A percentile compares a stretch with the other conserved stretches of the same genome.
Evolutionary conservation across 83 land plant genomes (phyloP).

Genomic region (Picea mariana): DNA sequence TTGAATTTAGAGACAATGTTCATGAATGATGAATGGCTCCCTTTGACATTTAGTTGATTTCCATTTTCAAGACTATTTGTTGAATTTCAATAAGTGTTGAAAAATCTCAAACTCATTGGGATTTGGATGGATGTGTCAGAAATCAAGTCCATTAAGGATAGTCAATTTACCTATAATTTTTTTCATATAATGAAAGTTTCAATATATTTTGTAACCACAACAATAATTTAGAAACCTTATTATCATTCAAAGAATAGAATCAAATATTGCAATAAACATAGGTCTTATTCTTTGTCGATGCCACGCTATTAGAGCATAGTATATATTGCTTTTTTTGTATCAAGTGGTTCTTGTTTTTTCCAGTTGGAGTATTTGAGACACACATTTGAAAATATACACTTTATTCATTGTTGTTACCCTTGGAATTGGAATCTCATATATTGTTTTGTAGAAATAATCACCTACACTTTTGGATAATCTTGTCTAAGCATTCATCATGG

Average conservation of each 20-base stretch:
- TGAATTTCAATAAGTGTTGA: too few relatives aligned
- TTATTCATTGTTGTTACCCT: not conserved
- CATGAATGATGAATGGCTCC: too few relatives aligned
- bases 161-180: not conserved
- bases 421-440: not conserved
- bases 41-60: too few relatives aligned
- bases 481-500: constrained; percentile 86
- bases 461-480: constrained; percentile 98
- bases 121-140: too few relatives aligned
- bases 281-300: not conserved
- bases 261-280: not conserved
- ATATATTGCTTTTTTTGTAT: constrained; percentile 5
- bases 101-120: too few relatives aligned
- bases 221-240: not conserved
- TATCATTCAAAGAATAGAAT: not conserved
- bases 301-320: not conserved
- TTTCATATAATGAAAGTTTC: not conserved
- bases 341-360: constrained; percentile 63
- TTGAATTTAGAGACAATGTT: too few relatives aligned
- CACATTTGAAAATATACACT: not conserved
- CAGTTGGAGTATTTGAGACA: constrained; percentile 93
- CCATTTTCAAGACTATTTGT: too few relatives aligned
- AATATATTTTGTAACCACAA: not conserved
- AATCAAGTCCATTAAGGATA: not conserved
- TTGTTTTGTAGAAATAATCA: constrained; percentile 72